phyloP scores from a whole-genome alignment of 345 rosid species.

The Dipteronia dyeriana region DNA sequence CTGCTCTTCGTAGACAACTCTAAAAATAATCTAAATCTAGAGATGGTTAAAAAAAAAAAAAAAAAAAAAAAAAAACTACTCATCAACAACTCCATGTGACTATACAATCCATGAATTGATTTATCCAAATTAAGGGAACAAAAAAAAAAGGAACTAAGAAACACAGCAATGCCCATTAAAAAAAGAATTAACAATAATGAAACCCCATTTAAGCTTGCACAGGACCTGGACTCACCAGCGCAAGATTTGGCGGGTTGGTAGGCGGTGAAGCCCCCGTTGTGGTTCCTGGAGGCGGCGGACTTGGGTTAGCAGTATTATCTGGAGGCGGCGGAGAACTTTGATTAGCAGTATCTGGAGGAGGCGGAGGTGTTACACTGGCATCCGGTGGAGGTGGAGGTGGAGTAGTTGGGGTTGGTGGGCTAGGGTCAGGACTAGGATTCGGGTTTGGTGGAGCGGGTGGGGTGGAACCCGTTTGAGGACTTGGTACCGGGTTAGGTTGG shows the following conservation, averaged over 20 bases:
- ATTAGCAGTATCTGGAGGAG: slow-evolving; percentile 28
- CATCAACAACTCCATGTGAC: neutral
- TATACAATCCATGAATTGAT: slow-evolving; percentile 11
- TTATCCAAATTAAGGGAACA: neutral
- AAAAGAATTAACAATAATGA: slow-evolving; percentile 14
- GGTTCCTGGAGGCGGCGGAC: slow-evolving; percentile 5
- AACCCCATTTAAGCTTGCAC: slow-evolving; percentile 44
- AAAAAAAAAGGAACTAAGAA: neutral
- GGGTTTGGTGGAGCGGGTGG: slow-evolving; percentile 35
- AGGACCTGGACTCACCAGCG: slow-evolving; percentile 58
- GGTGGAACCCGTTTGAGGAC: slow-evolving; percentile 29
- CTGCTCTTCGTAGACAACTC: neutral
- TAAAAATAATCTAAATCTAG: slow-evolving; percentile 7
- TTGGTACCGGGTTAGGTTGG: slow-evolving; percentile 35
- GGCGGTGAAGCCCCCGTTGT: slow-evolving; percentile 52
- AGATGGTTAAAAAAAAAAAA: neutral
- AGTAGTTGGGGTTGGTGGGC: slow-evolving; percentile 31
- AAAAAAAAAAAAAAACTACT: neutral
- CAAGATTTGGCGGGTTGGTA: slow-evolving; percentile 51
- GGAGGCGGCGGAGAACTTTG: slow-evolving; percentile 30
- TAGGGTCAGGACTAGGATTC: slow-evolving; percentile 26
- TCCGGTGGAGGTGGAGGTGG: slow-evolving; percentile 39
- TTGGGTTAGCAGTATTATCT: slow-evolving; percentile 31
- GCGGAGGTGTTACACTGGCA: slow-evolving; percentile 28
- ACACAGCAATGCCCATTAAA: slow-evolving; percentile 16